A percentile compares a stretch with the other conserved stretches of the same genome.
These are phyloP conservation scores for cucumber (Cucumis sativus) DNA, from an alignment of 306 rosid genomes.

Conservation along the genomic window DNA sequence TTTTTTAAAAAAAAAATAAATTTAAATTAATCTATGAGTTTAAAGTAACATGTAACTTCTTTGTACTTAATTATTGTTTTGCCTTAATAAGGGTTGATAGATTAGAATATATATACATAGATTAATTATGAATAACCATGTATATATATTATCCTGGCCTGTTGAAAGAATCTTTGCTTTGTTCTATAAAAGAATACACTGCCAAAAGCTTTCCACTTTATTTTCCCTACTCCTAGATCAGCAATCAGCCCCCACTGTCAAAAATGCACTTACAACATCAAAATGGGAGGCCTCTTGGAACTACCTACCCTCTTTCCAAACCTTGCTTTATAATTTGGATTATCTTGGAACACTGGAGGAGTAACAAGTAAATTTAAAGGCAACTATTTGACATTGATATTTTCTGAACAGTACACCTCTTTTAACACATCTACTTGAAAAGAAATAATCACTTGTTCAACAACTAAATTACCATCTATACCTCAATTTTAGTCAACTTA, in stretches of 20 bases:
- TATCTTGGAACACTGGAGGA: background rate
- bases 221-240: background rate
- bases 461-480: no score
- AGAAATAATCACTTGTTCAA: no score
- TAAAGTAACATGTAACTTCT: background rate
- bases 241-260: background rate
- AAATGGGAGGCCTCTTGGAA: background rate
- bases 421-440: no score
- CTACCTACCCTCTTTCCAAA: background rate
- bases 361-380: background rate
- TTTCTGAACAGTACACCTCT: no score
- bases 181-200: background rate
- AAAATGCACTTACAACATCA: background rate
- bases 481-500: no score
- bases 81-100: background rate
- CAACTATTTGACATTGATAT: no score
- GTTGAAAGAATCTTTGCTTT: background rate
- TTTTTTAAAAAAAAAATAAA: background rate
- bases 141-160: background rate
- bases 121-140: background rate
- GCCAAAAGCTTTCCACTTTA: conserved; percentile 9
- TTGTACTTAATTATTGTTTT: background rate
- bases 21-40: background rate
- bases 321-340: background rate
- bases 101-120: background rate